Conservation (phyloP, 192 early-diverging fungal species). For the Radiomyces spectabilis region DNA sequence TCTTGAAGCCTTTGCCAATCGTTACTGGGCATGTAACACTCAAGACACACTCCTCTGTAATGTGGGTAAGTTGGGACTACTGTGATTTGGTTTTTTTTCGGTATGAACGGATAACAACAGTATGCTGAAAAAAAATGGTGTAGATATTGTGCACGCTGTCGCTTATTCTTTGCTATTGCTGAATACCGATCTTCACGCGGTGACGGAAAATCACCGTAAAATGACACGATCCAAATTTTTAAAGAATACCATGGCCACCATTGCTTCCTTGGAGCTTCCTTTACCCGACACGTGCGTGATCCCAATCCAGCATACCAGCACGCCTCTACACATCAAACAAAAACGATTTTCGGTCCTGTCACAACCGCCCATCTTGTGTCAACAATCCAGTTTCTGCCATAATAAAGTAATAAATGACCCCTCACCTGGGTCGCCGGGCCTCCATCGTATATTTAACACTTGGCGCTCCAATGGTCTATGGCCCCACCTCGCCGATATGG, state of each 20-base stretch:
- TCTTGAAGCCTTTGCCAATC: slow-evolving; percentile 67
- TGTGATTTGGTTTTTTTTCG: not conserved
- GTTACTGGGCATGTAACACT: slow-evolving; percentile 79
- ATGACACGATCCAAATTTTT: not conserved
- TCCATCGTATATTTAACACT: no score
- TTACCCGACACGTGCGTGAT: not conserved
- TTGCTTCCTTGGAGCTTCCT: not conserved
- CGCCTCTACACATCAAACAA: not conserved
- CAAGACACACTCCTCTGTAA: not conserved
- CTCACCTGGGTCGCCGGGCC: not conserved
- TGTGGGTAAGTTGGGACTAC: not conserved
- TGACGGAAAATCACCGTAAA: not conserved
- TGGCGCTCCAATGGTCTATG: not conserved
- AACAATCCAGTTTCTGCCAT: not conserved
- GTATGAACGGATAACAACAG: not conserved
- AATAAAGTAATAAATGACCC: not conserved
- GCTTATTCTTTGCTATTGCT: not conserved
- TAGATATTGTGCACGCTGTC: not conserved
- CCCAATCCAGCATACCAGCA: not conserved
- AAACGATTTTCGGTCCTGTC: not conserved
- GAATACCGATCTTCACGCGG: not conserved
- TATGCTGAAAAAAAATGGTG: no score
- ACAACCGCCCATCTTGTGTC: not conserved
- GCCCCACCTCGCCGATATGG: not conserved
- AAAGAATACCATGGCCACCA: not conserved